phyloP scores from a whole-genome alignment of 495 filamentous ascomycete genomes.

The Aspergillus diversus region DNA sequence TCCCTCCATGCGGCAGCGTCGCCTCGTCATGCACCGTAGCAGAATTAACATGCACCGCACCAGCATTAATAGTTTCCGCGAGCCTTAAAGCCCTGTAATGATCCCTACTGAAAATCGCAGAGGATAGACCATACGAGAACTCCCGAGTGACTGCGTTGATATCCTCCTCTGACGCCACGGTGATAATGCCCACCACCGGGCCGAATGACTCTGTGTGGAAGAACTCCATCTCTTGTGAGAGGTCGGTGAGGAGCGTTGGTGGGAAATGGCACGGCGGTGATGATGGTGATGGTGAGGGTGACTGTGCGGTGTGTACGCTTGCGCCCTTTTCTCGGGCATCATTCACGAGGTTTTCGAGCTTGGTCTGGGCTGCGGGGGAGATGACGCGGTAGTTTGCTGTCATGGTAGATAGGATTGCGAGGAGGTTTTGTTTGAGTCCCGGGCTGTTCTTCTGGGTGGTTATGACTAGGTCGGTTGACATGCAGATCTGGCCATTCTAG shows the following conservation, averaged over 20 bases:
- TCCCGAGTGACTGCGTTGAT: constrained; percentile 30
- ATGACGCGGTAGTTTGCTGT: no score
- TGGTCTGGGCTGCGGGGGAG: no score
- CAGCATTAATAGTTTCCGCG: constrained; percentile 21
- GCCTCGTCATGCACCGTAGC: constrained; percentile 82
- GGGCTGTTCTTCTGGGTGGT: constrained; percentile 33
- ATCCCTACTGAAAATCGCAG: constrained; percentile 34
- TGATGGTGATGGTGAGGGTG: no score
- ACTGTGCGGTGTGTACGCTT: background rate
- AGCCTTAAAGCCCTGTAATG: constrained; percentile 30
- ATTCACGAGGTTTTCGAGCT: background rate
- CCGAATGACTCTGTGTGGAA: constrained; percentile 79
- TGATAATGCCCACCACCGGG: constrained; percentile 53
- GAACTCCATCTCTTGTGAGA: constrained; percentile 69
- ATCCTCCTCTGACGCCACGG: constrained; percentile 31
- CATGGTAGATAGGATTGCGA: no score
- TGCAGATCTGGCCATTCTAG: constrained; percentile 71
- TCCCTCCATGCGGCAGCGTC: constrained; percentile 72
- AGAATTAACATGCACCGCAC: constrained; percentile 76
- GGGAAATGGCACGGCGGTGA: constrained; percentile 59
- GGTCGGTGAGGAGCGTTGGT: constrained; percentile 62
- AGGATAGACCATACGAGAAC: constrained; percentile 35
- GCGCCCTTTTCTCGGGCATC: background rate
- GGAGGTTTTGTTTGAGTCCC: background rate
- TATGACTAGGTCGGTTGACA: constrained; percentile 79